Evolutionary conservation across 257 asterid species (phyloP).

Genomic region (Penstemon barbatus): DNA sequence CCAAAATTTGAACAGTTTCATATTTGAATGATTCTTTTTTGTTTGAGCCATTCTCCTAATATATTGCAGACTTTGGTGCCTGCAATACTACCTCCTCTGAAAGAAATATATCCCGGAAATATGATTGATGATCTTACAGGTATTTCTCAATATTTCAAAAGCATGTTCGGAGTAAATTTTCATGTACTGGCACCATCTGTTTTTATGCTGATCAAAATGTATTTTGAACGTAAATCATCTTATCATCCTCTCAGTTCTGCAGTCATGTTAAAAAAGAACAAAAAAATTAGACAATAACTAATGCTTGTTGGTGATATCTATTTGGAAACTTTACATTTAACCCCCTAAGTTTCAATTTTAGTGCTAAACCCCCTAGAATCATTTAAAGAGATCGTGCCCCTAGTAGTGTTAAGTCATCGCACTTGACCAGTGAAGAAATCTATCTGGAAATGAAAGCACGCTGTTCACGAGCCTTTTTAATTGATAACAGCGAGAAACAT

Average conservation of each 20-base stretch:
- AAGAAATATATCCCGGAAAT: constrained; percentile 86
- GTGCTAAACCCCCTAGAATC: no score
- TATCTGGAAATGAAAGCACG: no score
- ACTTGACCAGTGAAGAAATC: no score
- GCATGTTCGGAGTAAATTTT: background rate
- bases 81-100: constrained; percentile 82
- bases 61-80: constrained; percentile 83
- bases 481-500: no score
- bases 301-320: constrained; percentile 5
- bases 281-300: background rate
- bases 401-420: no score
- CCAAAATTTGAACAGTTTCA: background rate
- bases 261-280: background rate
- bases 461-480: no score
- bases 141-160: constrained; percentile 25
- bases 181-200: background rate
- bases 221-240: no score
- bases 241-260: background rate
- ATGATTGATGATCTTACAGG: constrained; percentile 81
- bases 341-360: no score
- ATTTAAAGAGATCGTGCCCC: no score
- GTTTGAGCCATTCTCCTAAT: constrained; percentile 26
- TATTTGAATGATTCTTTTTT: constrained; percentile 6
- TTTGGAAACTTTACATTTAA: background rate
- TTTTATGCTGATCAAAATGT: background rate